These are phyloP conservation scores for Ophiostoma sp. DNA, from an alignment of 2,329 filamentous ascomycete species.

Conservation along the genomic window DNA sequence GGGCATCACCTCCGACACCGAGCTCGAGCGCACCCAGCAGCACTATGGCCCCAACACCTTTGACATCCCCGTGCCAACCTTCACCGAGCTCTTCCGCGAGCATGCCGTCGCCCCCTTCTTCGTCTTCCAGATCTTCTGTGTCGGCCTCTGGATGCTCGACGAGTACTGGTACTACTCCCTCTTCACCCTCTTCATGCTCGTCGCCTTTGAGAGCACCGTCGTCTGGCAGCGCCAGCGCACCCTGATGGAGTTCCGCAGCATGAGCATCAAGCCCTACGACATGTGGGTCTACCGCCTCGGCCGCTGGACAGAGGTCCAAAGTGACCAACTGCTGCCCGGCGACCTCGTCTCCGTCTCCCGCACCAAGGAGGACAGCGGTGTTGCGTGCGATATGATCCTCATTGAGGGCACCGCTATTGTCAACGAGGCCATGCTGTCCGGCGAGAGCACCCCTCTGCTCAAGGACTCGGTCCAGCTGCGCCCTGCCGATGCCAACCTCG, in stretches of 20 bases:
- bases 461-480: conserved; percentile 94
- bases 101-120: conserved; percentile 99
- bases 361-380: conserved; percentile 93
- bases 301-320: conserved; percentile 83
- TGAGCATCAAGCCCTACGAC: conserved; percentile 98
- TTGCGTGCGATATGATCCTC: conserved; percentile 94
- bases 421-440: conserved; percentile 98
- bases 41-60: conserved; percentile 96
- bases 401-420: conserved; percentile 95
- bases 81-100: conserved; percentile 93
- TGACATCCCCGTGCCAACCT: conserved; percentile 94
- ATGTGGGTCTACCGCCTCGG: conserved; percentile 84
- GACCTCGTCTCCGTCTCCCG: conserved; percentile 88
- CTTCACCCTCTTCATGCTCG: conserved; percentile 97
- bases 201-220: conserved; percentile 95
- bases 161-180: conserved; percentile 99
- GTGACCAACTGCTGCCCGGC: conserved; percentile 86
- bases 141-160: conserved; percentile 96
- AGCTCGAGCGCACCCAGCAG: conserved; percentile 74
- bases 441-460: conserved; percentile 91
- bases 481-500: conserved; percentile 71
- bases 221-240: conserved; percentile 98
- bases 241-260: conserved; percentile 90
- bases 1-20: conserved; percentile 67
- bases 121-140: conserved; percentile 98